Percentiles rank a stretch among this genome's conserved stretches.
phyloP scores from a whole-genome alignment of 78 protist species.

The Dictyostelium intermedium region DNA sequence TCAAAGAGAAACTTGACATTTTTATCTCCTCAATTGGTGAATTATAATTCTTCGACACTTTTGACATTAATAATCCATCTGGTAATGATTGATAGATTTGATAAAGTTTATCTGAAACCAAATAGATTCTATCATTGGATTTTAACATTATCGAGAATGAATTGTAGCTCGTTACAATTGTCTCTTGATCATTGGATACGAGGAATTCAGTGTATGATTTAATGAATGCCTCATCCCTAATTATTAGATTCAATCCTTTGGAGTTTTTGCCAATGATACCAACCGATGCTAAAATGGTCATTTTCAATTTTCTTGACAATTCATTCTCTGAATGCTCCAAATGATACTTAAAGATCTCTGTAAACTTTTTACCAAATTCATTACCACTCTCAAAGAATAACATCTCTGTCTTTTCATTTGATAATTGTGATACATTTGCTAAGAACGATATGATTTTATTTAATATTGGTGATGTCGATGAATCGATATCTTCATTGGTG shows the following conservation, averaged over 20 bases:
- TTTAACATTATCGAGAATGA: constrained; percentile 8
- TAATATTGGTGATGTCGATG: not conserved
- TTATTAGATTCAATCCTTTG: constrained; percentile 13
- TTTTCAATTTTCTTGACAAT: not conserved
- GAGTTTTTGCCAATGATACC: not conserved
- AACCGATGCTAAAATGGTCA: not conserved
- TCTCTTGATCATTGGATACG: not conserved
- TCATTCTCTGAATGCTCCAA: not conserved
- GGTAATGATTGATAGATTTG: not conserved
- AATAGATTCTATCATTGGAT: not conserved
- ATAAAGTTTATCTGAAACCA: not conserved
- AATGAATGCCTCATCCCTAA: not conserved
- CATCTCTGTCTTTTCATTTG: not conserved
- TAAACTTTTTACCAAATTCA: not conserved
- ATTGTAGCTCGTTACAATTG: not conserved
- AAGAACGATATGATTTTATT: not conserved
- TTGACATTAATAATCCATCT: not conserved
- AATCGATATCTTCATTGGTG: not conserved
- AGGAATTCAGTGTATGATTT: not conserved
- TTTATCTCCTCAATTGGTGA: constrained; percentile 51
- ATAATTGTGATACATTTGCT: not conserved
- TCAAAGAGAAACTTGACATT: not conserved
- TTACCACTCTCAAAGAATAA: not conserved
- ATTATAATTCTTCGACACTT: not conserved
- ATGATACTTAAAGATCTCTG: not conserved